Conservation (phyloP, 192 early-diverging fungal genomes). For the Cetraspora pellucida region DNA sequence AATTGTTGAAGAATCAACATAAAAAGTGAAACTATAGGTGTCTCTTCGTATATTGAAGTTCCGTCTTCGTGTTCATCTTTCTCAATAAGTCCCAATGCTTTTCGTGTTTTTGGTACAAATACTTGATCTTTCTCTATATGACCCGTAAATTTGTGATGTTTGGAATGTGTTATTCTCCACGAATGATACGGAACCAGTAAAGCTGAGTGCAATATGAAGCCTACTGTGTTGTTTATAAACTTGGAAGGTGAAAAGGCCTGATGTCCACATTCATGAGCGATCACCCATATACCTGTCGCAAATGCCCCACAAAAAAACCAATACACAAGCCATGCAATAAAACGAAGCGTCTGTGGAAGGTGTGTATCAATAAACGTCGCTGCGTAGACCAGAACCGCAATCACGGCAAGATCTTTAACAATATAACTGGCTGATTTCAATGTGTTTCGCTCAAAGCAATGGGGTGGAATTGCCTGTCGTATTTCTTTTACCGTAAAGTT, state of each 20-base stretch:
- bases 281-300: slow-evolving; percentile 87
- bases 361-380: slow-evolving; percentile 70
- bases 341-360: slow-evolving; percentile 52
- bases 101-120: slow-evolving; percentile 84
- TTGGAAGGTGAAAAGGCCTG: slow-evolving; percentile 85
- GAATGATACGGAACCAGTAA: slow-evolving; percentile 93
- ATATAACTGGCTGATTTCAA: slow-evolving; percentile 81
- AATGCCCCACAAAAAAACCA: slow-evolving; percentile 86
- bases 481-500: slow-evolving; percentile 90
- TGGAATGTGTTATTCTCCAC: slow-evolving; percentile 89
- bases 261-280: slow-evolving; percentile 93
- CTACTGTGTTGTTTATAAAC: slow-evolving; percentile 85
- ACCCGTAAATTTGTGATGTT: slow-evolving; percentile 91
- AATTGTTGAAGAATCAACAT: slow-evolving; percentile 69
- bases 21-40: slow-evolving; percentile 70
- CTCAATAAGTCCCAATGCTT: slow-evolving; percentile 54
- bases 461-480: slow-evolving; percentile 84
- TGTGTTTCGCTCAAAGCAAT: slow-evolving; percentile 89
- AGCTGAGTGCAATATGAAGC: slow-evolving; percentile 85
- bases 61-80: slow-evolving; percentile 51
- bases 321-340: slow-evolving; percentile 74
- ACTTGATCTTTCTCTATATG: slow-evolving; percentile 94
- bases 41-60: slow-evolving; percentile 64
- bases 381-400: slow-evolving; percentile 62
- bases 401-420: slow-evolving; percentile 71